phyloP scores from a whole-genome alignment of 257 asterid species.

The Solanum chaucha region DNA sequence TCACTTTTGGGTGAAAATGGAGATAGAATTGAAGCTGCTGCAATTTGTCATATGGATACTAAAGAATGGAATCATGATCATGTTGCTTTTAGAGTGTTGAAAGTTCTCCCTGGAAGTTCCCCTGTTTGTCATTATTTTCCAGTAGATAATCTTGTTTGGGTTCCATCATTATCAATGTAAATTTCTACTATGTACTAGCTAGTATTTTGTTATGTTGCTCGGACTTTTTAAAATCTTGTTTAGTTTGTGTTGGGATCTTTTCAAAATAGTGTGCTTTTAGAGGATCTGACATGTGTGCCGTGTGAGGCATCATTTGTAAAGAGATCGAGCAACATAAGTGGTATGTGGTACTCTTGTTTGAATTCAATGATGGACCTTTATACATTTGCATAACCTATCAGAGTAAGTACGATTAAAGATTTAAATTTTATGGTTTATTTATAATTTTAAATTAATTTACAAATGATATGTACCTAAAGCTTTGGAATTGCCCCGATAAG shows the following conservation, averaged over 20 bases:
- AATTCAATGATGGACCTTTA: background rate
- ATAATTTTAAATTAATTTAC: background rate
- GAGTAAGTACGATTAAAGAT: background rate
- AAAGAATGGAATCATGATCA: constrained; percentile 62
- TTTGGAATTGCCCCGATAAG: background rate
- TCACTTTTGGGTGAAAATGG: constrained; percentile 52
- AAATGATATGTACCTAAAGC: background rate
- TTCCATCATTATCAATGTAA: constrained; percentile 9
- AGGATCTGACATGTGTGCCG: background rate
- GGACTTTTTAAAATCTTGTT: background rate
- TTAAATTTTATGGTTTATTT: background rate
- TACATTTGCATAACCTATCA: background rate
- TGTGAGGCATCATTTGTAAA: background rate
- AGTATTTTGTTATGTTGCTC: background rate
- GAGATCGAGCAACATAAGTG: background rate
- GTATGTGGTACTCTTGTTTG: background rate
- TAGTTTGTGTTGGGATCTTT: accelerated
- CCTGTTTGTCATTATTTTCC: constrained; percentile 87
- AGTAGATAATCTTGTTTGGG: constrained; percentile 58
- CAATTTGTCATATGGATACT: constrained; percentile 78
- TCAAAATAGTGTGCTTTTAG: background rate
- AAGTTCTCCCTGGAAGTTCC: constrained; percentile 43
- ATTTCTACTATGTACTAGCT: background rate
- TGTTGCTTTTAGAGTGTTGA: constrained; percentile 49
- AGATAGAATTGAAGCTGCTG: constrained; percentile 52